Percentiles rank a stretch among this genome's conserved stretches.
These are phyloP conservation scores for Diaporthe ampelina DNA, from an alignment of 2,329 filamentous ascomycete species.

Conservation along the genomic window DNA sequence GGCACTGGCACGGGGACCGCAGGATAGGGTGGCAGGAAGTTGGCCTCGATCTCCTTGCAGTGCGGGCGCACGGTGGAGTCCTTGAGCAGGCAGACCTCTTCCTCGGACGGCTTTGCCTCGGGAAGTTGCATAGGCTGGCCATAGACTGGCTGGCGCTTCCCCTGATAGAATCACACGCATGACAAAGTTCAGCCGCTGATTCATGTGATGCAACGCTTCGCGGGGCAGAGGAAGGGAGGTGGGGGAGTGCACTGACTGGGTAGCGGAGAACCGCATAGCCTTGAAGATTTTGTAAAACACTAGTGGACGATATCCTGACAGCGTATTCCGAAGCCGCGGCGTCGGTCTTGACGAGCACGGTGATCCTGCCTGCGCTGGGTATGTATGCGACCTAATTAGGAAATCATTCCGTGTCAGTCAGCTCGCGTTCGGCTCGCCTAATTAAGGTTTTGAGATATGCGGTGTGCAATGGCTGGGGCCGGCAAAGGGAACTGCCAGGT, in stretches of 20 bases:
- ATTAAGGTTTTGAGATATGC: neutral
- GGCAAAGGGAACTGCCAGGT: neutral
- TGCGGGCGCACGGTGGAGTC: constrained; percentile 38
- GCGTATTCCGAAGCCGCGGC: constrained; percentile 43
- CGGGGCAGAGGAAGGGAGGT: too few relatives aligned
- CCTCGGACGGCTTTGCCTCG: constrained; percentile 7
- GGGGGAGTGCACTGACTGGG: constrained; percentile 19
- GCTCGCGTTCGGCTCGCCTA: neutral
- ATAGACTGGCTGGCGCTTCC: constrained; percentile 37
- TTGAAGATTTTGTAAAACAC: constrained; percentile 45
- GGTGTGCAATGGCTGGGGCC: neutral
- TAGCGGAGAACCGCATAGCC: constrained; percentile 44
- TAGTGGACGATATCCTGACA: constrained; percentile 45
- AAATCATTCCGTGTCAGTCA: neutral
- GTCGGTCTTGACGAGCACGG: constrained; percentile 44
- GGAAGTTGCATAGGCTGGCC: constrained; percentile 43
- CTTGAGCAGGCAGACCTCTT: constrained; percentile 42
- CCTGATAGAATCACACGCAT: neutral
- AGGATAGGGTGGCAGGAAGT: constrained; percentile 41
- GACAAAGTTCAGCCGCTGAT: neutral
- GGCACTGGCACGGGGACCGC: neutral
- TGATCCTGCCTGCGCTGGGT: constrained; percentile 43
- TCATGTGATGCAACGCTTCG: neutral
- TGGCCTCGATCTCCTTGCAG: constrained; percentile 38
- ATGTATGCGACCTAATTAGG: constrained; percentile 40